phyloP scores from a whole-genome alignment of 495 filamentous ascomycete genomes.

The Eremomyces bilateralis region DNA sequence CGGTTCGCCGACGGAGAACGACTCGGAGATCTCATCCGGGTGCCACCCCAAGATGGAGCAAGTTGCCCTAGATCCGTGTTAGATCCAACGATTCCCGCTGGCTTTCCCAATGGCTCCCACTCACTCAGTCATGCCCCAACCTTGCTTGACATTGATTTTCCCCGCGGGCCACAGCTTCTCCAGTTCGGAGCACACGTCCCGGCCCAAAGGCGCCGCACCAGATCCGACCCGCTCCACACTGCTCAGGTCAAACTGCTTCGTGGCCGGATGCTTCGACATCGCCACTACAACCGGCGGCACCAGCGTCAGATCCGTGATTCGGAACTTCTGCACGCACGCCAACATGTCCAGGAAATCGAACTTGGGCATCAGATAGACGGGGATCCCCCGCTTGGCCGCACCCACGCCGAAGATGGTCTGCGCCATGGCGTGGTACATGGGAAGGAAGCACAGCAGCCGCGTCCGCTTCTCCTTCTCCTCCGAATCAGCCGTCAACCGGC shows the following conservation, averaged over 20 bases:
- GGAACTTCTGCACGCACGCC: slow-evolving; percentile 39
- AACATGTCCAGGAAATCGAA: slow-evolving; percentile 58
- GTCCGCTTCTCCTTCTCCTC: slow-evolving; percentile 14
- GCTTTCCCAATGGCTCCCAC: too few relatives aligned
- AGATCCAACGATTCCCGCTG: too few relatives aligned
- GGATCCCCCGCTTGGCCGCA: slow-evolving; percentile 16
- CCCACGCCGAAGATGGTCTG: slow-evolving; percentile 26
- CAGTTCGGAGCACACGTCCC: slow-evolving; percentile 38
- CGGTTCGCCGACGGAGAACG: slow-evolving; percentile 40
- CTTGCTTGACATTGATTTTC: slow-evolving; percentile 40
- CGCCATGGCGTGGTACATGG: slow-evolving; percentile 17
- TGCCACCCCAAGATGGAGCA: slow-evolving; percentile 41
- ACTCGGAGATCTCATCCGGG: slow-evolving; percentile 20
- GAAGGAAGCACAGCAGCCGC: slow-evolving; percentile 34
- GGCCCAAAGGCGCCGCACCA: slow-evolving; percentile 27
- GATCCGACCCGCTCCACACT: slow-evolving; percentile 32
- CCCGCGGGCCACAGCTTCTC: slow-evolving; percentile 34
- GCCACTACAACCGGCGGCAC: slow-evolving; percentile 51
- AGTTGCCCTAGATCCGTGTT: slow-evolving; percentile 28
- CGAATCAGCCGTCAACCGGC: slow-evolving; percentile 23
- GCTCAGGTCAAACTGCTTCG: slow-evolving; percentile 44
- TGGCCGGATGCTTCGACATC: slow-evolving; percentile 48
- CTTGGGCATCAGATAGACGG: slow-evolving; percentile 46
- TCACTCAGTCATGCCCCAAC: slow-evolving; percentile 70
- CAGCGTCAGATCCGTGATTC: slow-evolving; percentile 38